Evolutionary conservation across 139 green algal genomes (phyloP).

Genomic region (Yamagishiella unicocca): DNA sequence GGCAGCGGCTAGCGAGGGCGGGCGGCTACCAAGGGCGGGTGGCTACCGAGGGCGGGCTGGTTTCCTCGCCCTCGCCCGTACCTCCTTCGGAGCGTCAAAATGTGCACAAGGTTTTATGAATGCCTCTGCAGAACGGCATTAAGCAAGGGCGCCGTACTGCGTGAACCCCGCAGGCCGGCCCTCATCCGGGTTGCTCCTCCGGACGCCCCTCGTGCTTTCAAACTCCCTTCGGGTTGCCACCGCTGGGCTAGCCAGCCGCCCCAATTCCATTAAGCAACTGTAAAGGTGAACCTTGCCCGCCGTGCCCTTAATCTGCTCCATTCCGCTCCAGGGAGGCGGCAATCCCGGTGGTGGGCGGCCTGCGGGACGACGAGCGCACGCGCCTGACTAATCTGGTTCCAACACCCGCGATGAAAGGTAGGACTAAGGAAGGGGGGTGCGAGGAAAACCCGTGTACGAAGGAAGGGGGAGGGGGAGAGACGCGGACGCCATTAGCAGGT

Average conservation of each 20-base stretch:
- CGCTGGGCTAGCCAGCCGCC: background rate
- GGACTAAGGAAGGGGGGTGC: no score
- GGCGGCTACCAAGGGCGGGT: no score
- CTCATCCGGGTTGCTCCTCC: background rate
- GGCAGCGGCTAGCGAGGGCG: background rate
- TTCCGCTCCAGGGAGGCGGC: background rate
- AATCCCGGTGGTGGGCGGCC: constrained; percentile 6
- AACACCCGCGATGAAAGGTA: background rate
- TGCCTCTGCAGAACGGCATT: no score
- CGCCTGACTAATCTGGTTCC: background rate
- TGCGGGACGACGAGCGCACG: background rate
- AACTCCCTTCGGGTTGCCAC: background rate
- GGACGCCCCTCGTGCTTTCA: background rate
- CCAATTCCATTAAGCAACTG: background rate
- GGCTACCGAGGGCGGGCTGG: background rate
- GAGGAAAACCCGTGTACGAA: no score
- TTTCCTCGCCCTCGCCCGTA: background rate
- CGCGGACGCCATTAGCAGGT: background rate
- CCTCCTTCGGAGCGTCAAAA: background rate
- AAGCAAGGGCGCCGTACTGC: no score
- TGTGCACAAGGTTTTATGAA: no score
- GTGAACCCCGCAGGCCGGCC: background rate
- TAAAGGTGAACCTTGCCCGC: background rate
- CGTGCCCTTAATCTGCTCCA: background rate
- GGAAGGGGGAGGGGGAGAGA: no score